These are phyloP conservation scores for Leonotis leonurus DNA, from an alignment of 257 asterid genomes.

Conservation along the genomic window DNA sequence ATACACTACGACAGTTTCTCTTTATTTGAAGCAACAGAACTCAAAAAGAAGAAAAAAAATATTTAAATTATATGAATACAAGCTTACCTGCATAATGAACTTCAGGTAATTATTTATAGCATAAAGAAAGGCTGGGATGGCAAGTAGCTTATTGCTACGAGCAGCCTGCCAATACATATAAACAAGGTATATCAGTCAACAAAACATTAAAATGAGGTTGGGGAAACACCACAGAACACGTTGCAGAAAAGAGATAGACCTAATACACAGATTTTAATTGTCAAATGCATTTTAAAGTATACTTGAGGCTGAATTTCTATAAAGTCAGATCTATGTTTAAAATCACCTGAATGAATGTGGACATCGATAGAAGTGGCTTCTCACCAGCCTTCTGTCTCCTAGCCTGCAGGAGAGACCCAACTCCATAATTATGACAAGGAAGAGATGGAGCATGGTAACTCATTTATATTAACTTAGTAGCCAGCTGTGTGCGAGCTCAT, in stretches of 20 bases:
- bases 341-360: constrained; percentile 71
- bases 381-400: constrained; percentile 87
- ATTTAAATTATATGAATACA: constrained; percentile 5
- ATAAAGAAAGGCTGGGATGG: constrained; percentile 94
- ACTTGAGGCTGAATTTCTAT: neutral
- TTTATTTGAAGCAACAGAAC: too few relatives aligned
- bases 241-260: neutral
- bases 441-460: constrained; percentile 5
- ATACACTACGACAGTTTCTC: too few relatives aligned
- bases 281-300: constrained; percentile 10
- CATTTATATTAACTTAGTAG: constrained; percentile 4
- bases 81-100: constrained; percentile 83
- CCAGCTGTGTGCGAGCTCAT: constrained; percentile 12
- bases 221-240: neutral
- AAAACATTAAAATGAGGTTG: neutral
- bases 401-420: constrained; percentile 44
- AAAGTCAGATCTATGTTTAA: constrained; percentile 11
- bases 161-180: constrained; percentile 67
- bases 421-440: constrained; percentile 10
- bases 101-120: constrained; percentile 89
- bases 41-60: too few relatives aligned
- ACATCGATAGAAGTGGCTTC: constrained; percentile 75
- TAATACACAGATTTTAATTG: neutral
- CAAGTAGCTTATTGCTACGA: constrained; percentile 69
- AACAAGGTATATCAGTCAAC: neutral